phyloP scores from a whole-genome alignment of 805 yeast species.

The Starmerella cellae region DNA sequence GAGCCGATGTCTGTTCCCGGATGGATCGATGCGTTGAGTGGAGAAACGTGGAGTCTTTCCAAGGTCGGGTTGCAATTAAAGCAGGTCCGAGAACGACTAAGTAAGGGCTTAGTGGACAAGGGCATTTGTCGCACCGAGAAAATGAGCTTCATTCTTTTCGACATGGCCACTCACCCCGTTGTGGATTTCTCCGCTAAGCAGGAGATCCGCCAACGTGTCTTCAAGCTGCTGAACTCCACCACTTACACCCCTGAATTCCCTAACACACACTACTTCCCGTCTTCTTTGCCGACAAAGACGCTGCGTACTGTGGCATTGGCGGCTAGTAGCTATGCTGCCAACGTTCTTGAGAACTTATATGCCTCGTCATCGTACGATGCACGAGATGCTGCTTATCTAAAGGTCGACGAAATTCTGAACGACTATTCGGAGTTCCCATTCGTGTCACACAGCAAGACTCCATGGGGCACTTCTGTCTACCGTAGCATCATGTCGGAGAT shows the following conservation, averaged over 20 bases:
- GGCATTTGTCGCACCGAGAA: conserved; percentile 93
- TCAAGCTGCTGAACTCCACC: conserved; percentile 43
- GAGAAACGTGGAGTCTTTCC: conserved; percentile 92
- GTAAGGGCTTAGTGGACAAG: conserved; percentile 93
- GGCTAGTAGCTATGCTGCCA: conserved; percentile 88
- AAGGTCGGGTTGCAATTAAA: conserved; percentile 90
- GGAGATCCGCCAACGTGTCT: conserved; percentile 57
- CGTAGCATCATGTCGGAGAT: conserved; percentile 21
- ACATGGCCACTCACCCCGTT: conserved; percentile 97
- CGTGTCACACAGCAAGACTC: conserved; percentile 33
- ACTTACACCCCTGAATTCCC: conserved; percentile 52
- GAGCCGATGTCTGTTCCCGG: conserved; percentile 67
- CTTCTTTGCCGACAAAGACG: conserved; percentile 49
- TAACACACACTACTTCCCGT: conserved; percentile 53
- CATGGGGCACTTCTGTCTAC: conserved; percentile 38
- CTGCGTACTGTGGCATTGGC: conserved; percentile 72
- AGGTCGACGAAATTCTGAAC: conserved; percentile 82
- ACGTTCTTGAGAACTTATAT: conserved; percentile 83
- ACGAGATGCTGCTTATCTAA: conserved; percentile 79
- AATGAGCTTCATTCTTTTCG: conserved; percentile 84
- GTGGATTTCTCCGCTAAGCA: conserved; percentile 79
- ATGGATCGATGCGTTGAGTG: conserved; percentile 89
- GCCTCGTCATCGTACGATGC: conserved; percentile 61
- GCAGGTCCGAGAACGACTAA: conserved; percentile 91
- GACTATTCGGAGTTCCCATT: conserved; percentile 84